Conservation (phyloP, 2,329 filamentous ascomycete species). For the Cercospora sp. region DNA sequence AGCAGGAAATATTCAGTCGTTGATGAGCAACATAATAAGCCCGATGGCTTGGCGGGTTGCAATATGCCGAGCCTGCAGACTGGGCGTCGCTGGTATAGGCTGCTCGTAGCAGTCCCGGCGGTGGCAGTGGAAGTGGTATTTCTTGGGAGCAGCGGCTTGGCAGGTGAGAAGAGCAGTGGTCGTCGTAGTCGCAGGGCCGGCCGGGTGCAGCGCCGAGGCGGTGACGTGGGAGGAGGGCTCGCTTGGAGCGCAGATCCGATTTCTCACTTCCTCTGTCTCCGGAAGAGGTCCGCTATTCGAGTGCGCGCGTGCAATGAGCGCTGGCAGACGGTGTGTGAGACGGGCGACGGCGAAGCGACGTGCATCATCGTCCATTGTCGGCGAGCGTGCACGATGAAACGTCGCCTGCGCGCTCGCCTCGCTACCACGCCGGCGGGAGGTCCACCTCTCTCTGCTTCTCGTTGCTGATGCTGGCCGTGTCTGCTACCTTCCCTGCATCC, state of each 20-base stretch:
- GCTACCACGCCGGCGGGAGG: slow-evolving; percentile 12
- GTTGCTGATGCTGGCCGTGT: background rate
- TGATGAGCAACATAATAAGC: background rate
- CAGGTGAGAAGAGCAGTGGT: background rate
- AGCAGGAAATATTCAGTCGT: too few relatives aligned
- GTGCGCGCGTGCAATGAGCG: too few relatives aligned
- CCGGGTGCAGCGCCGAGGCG: background rate
- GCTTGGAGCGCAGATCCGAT: slow-evolving; percentile 1
- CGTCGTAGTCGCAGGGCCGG: background rate
- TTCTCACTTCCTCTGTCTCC: background rate
- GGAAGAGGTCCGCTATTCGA: background rate
- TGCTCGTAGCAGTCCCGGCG: background rate
- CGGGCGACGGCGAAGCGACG: background rate
- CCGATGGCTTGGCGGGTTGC: background rate
- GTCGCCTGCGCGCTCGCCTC: slow-evolving; percentile 14
- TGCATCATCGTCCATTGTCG: background rate
- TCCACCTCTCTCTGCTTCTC: background rate
- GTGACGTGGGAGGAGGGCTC: background rate
- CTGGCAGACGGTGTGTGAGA: background rate
- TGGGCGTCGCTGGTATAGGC: background rate
- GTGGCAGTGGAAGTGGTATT: background rate
- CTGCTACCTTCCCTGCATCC: slow-evolving; percentile 3
- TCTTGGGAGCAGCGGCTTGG: background rate
- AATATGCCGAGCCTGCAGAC: background rate
- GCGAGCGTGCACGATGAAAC: slow-evolving; percentile 13